These are phyloP conservation scores for Neurospora discreta DNA, from an alignment of 495 filamentous ascomycete genomes.

Conservation along the genomic window DNA sequence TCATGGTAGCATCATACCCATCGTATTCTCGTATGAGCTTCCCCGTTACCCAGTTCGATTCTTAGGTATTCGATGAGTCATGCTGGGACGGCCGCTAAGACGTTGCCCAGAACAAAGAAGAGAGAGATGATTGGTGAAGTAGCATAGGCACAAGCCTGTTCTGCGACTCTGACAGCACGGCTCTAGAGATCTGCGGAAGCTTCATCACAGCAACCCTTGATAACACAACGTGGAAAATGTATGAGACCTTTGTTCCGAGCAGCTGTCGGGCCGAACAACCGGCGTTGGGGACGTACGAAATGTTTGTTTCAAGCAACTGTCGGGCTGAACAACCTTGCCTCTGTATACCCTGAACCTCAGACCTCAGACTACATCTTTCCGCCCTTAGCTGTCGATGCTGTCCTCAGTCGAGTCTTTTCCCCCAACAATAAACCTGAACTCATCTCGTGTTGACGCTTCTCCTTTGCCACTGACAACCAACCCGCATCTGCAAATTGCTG, in stretches of 20 bases:
- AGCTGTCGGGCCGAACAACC: background rate
- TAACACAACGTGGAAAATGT: background rate
- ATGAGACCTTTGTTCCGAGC: background rate
- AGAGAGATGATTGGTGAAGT: background rate
- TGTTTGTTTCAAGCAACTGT: background rate
- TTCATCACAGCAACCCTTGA: background rate
- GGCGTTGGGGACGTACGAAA: background rate
- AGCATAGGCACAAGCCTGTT: background rate
- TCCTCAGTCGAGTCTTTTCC: background rate
- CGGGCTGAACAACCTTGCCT: background rate
- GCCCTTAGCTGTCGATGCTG: background rate
- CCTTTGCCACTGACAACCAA: background rate
- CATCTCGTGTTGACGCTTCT: background rate
- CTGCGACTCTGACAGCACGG: background rate
- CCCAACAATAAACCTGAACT: background rate
- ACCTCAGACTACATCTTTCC: background rate
- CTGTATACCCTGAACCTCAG: background rate
- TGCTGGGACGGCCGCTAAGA: background rate
- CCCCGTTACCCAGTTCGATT: background rate
- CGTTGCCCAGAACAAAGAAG: background rate
- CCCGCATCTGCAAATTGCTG: background rate
- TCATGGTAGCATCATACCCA: background rate
- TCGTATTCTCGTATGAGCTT: background rate
- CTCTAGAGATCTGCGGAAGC: background rate
- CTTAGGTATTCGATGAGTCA: background rate